These are phyloP conservation scores for Nitzschia putrida DNA, from an alignment of 108 stramenopile genomes.

Conservation along the genomic window DNA sequence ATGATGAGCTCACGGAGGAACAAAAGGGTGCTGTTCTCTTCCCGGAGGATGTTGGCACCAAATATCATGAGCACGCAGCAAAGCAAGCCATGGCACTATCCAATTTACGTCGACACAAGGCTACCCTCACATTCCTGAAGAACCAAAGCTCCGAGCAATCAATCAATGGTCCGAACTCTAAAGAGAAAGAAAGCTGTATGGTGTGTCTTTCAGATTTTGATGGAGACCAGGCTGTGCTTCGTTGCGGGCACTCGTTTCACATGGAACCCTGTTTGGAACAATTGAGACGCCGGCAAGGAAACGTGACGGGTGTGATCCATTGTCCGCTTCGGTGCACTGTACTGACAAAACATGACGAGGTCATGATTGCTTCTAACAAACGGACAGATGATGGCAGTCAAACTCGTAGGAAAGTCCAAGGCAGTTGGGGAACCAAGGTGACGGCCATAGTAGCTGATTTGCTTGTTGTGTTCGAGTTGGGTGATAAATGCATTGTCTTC, in stretches of 20 bases:
- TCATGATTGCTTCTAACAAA: conserved; percentile 53
- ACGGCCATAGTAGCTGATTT: conserved; percentile 61
- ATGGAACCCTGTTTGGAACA: conserved; percentile 49
- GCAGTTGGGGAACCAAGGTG: conserved; percentile 81
- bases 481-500: conserved; percentile 78
- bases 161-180: conserved; percentile 4
- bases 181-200: conserved; percentile 38
- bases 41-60: conserved; percentile 27
- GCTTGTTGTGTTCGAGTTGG: conserved; percentile 40
- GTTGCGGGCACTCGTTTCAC: conserved; percentile 79
- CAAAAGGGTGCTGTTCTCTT: conserved; percentile 49
- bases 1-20: conserved; percentile 42
- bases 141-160: conserved; percentile 44
- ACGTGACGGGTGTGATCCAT: background rate
- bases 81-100: conserved; percentile 61
- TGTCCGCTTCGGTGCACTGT: conserved; percentile 59
- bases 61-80: conserved; percentile 47
- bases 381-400: conserved; percentile 52
- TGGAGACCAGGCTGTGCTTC: conserved; percentile 63
- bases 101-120: conserved; percentile 52
- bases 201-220: conserved; percentile 58
- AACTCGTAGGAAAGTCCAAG: conserved; percentile 46
- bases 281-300: conserved; percentile 36
- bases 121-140: conserved; percentile 62
- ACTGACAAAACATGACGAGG: conserved; percentile 43